Evolutionary conservation across 805 yeast genomes (phyloP).

Genomic region (Torulaspora quercuum): DNA sequence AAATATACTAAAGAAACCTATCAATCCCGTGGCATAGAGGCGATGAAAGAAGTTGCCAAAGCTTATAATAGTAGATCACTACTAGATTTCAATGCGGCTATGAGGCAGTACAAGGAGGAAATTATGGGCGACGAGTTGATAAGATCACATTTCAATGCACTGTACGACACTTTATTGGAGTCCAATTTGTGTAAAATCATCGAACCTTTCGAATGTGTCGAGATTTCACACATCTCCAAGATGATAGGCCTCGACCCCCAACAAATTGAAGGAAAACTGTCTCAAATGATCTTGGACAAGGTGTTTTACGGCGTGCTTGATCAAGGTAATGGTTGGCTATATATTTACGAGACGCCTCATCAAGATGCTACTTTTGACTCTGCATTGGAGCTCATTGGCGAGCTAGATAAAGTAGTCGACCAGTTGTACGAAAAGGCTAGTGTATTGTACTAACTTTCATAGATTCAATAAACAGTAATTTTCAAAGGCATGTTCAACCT

Average conservation of each 20-base stretch:
- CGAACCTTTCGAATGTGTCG: slow-evolving; percentile 96
- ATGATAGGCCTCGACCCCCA: slow-evolving; percentile 82
- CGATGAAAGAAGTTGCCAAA: slow-evolving; percentile 88
- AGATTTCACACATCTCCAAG: slow-evolving; percentile 80
- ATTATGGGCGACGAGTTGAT: slow-evolving; percentile 83
- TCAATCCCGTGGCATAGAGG: slow-evolving; percentile 83
- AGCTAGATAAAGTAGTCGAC: slow-evolving; percentile 85
- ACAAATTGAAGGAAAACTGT: slow-evolving; percentile 89
- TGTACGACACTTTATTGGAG: slow-evolving; percentile 88
- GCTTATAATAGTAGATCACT: slow-evolving; percentile 89
- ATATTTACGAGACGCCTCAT: slow-evolving; percentile 83
- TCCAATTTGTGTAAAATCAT: slow-evolving; percentile 91
- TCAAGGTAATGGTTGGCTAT: slow-evolving; percentile 97
- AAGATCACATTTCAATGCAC: slow-evolving; percentile 85
- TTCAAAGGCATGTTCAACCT: not conserved
- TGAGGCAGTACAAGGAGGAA: slow-evolving; percentile 66
- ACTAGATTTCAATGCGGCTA: slow-evolving; percentile 83
- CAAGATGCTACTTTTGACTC: slow-evolving; percentile 86
- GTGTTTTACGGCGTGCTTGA: slow-evolving; percentile 95
- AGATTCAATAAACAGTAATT: slow-evolving; percentile 2
- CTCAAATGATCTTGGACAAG: slow-evolving; percentile 94
- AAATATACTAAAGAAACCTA: slow-evolving; percentile 65
- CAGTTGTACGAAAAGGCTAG: slow-evolving; percentile 91
- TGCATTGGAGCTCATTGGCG: slow-evolving; percentile 79
- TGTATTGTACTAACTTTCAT: slow-evolving; percentile 54